phyloP scores from a whole-genome alignment of 176 grass and related monocot genomes.

The Avena insularis region DNA sequence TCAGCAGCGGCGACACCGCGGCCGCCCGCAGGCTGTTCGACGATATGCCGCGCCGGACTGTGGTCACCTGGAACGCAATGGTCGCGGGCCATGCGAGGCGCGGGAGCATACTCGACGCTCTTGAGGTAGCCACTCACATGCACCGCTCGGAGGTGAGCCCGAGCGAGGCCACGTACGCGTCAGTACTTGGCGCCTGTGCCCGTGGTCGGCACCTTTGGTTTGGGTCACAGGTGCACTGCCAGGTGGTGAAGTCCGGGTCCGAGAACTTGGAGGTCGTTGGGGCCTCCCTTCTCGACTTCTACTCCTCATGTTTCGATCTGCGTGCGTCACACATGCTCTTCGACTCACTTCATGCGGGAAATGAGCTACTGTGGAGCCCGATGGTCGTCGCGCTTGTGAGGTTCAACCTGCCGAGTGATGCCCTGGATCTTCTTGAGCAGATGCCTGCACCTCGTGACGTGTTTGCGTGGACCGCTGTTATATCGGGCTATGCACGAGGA shows the following conservation, averaged over 20 bases:
- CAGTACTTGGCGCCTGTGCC: constrained; percentile 51
- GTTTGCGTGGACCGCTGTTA: constrained; percentile 51
- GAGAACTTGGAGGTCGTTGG: constrained; percentile 37
- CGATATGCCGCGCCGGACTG: constrained; percentile 36
- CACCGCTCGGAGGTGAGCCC: constrained; percentile 25
- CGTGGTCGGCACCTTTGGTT: constrained; percentile 5
- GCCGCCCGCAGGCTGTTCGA: constrained; percentile 47
- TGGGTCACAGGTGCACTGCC: constrained; percentile 52
- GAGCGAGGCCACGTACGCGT: constrained; percentile 46
- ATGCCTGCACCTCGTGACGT: constrained; percentile 48
- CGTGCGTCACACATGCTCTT: constrained; percentile 24
- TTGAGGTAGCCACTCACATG: constrained; percentile 29
- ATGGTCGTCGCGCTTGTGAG: constrained; percentile 64
- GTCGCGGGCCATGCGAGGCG: constrained; percentile 29
- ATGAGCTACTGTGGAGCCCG: constrained; percentile 56
- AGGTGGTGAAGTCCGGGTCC: constrained; percentile 47
- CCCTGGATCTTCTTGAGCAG: constrained; percentile 43
- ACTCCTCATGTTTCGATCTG: constrained; percentile 54
- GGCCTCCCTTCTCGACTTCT: constrained; percentile 51
- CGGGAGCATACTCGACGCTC: constrained; percentile 18
- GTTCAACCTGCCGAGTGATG: constrained; percentile 45
- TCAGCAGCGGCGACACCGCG: not conserved
- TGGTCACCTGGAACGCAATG: constrained; percentile 47
- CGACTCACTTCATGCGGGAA: constrained; percentile 19
- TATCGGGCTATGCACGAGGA: constrained; percentile 43